Evolutionary conservation across 2,329 filamentous ascomycete species (phyloP), one percentile per base, ranked within the genome.

Genomic region (Penicillium sp.): DNA sequence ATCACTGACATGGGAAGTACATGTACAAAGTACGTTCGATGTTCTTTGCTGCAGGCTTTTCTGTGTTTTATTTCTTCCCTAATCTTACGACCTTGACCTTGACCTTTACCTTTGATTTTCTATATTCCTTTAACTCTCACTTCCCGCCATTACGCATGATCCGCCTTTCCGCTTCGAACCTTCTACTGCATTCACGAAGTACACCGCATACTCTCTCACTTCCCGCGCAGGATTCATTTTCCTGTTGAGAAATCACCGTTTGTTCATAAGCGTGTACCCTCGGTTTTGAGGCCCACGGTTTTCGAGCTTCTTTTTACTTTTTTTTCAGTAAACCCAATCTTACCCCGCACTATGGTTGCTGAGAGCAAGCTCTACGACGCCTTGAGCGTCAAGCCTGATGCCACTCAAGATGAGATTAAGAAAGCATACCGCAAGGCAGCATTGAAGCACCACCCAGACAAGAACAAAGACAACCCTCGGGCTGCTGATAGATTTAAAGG

Each of bases 341-440:
- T 55, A 57, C 33, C 50, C 53, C 43, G 33, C 46, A 57, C 43
- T 27, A 97, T 97, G 93, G 91, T 95, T 67, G 89, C 91, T 69
- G 93, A 97, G 81, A 94, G 90, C 52, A 96, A 95, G 78, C 87
- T 97, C 62, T 99, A 99, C 82, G 91, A 97, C 76, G 83, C 86
- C 62, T 82, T 99, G 69, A 81, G 83, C 72, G 81, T 97, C 76
- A 88, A 90, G 74, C 85, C 93, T 38, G 84, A 87, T 59, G 91
- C 92, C 25, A 83, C 86, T 25, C 91, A 95, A 77, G 93, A 97
- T 72, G 93, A 97, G 64, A 96, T 99, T 74, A 97, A 97, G 76
- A 99, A 97, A 75, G 94, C 87, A 57, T 73, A 91, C 53, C 71
- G 89, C 62, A 96, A 96, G 82, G 84, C 87, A 55, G 93, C 93